A percentile compares a stretch with the other conserved stretches of the same genome.
These are phyloP conservation scores for Boletus reticulatus DNA, from an alignment of 768 basidiomycete genomes.

Conservation along the genomic window DNA sequence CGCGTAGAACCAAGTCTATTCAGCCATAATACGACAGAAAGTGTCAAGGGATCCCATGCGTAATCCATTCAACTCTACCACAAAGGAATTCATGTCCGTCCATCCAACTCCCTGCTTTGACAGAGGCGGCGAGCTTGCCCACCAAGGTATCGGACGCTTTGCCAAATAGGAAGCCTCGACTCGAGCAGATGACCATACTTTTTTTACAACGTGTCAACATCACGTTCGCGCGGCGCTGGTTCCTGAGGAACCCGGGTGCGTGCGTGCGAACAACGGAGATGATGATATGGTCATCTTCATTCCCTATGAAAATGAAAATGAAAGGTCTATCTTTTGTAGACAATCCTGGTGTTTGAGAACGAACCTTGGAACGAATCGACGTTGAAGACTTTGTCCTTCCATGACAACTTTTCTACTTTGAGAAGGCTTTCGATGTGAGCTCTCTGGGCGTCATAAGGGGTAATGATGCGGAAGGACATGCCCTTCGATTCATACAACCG, in stretches of 20 bases:
- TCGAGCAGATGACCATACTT: slow-evolving; percentile 73
- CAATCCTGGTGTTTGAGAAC: slow-evolving; percentile 5
- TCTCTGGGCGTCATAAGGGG: slow-evolving; percentile 76
- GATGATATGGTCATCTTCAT: slow-evolving; percentile 75
- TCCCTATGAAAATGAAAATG: slow-evolving; percentile 50
- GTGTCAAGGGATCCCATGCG: not conserved
- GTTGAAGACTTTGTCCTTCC: slow-evolving; percentile 70
- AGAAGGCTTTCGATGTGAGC: slow-evolving; percentile 54
- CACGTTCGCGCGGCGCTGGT: slow-evolving; percentile 71
- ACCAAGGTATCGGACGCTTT: slow-evolving; percentile 21
- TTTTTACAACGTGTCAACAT: slow-evolving; percentile 77
- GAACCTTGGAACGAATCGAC: slow-evolving; percentile 81
- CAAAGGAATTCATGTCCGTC: slow-evolving; percentile 7
- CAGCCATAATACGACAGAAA: no score
- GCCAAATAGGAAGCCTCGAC: slow-evolving; percentile 27
- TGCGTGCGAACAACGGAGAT: slow-evolving; percentile 64
- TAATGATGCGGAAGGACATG: slow-evolving; percentile 62
- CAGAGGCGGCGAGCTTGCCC: slow-evolving; percentile 20
- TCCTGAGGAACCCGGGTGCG: slow-evolving; percentile 61
- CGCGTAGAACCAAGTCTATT: no score
- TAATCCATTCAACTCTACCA: not conserved
- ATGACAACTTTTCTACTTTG: slow-evolving; percentile 43
- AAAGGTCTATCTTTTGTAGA: slow-evolving; percentile 11
- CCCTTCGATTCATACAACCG: slow-evolving; percentile 43
- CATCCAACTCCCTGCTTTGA: slow-evolving; percentile 16